phyloP scores from a whole-genome alignment of 2,329 filamentous ascomycete genomes.

The Aspergillus intermedius region DNA sequence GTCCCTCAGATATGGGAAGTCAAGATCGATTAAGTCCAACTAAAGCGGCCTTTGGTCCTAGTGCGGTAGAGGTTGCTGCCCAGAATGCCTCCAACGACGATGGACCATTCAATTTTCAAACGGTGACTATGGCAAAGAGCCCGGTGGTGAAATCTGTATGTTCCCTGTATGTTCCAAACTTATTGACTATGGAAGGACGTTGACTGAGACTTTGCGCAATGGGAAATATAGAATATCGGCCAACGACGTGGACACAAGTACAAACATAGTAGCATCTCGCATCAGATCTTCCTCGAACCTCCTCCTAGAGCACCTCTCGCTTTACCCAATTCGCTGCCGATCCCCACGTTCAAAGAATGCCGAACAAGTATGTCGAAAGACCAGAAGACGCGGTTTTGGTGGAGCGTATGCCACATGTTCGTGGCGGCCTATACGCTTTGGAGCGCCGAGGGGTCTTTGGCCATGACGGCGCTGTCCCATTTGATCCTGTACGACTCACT shows the following conservation, averaged over 20 bases:
- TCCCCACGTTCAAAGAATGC: constrained; percentile 82
- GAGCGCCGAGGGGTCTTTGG: constrained; percentile 75
- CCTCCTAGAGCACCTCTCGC: constrained; percentile 77
- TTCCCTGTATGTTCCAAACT: constrained; percentile 42
- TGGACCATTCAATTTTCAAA: constrained; percentile 88
- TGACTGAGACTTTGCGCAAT: neutral
- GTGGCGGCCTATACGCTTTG: constrained; percentile 82
- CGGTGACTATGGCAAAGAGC: constrained; percentile 66
- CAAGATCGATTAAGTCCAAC: constrained; percentile 27
- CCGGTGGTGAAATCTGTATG: constrained; percentile 66
- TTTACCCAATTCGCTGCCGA: constrained; percentile 82
- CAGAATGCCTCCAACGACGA: constrained; percentile 27
- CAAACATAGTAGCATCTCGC: constrained; percentile 92
- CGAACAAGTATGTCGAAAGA: constrained; percentile 84
- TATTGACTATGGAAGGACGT: neutral
- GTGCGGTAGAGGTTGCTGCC: constrained; percentile 22
- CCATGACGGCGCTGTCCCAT: constrained; percentile 86
- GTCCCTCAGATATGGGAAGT: constrained; percentile 12
- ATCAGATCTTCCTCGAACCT: constrained; percentile 94
- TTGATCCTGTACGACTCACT: constrained; percentile 93
- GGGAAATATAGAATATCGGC: constrained; percentile 63
- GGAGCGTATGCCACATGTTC: constrained; percentile 82
- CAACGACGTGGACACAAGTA: constrained; percentile 94
- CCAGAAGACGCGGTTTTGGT: constrained; percentile 74
- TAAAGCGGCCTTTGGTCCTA: constrained; percentile 30